A percentile compares a stretch with the other conserved stretches of the same genome.
Evolutionary conservation across 148 eudicot species (phyloP).

Genomic region (Chenopodium formosanum): DNA sequence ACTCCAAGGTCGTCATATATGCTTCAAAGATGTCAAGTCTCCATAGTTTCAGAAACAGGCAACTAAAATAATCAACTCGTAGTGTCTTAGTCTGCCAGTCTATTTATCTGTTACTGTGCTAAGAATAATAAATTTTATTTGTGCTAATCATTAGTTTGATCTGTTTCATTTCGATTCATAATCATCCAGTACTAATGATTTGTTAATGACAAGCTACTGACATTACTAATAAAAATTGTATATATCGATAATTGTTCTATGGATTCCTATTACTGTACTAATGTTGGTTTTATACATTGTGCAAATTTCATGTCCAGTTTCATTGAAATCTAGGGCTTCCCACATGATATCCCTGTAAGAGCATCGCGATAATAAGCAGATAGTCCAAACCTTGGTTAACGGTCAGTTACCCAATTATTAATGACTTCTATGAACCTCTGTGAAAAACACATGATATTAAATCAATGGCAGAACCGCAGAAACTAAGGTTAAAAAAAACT

Average conservation of each 20-base stretch:
- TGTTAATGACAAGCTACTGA: constrained; percentile 2
- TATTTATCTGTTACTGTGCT: not conserved
- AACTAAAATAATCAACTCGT: constrained; percentile 4
- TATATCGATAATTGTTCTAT: not conserved
- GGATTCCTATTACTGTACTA: not conserved
- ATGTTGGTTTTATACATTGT: not conserved
- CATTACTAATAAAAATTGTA: not conserved
- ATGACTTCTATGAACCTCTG: not conserved
- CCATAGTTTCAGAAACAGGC: not conserved
- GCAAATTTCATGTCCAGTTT: not conserved
- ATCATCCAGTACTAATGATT: not conserved
- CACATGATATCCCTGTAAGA: constrained; percentile 17
- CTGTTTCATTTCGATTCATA: not conserved
- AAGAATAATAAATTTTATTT: not conserved
- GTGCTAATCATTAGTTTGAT: not conserved
- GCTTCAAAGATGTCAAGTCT: constrained; percentile 3
- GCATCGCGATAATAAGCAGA: constrained; percentile 8
- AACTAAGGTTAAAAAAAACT: constrained; percentile 27
- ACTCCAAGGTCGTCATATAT: constrained; percentile 3
- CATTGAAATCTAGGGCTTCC: constrained; percentile 11
- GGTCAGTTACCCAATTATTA: not conserved
- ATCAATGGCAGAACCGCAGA: constrained; percentile 27
- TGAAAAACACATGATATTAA: constrained; percentile 29
- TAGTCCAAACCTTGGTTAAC: constrained; percentile 17
- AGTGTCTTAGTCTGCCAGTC: not conserved